Evolutionary conservation across 768 basidiomycete genomes (phyloP).

Genomic region (Hygrocybe punicea): DNA sequence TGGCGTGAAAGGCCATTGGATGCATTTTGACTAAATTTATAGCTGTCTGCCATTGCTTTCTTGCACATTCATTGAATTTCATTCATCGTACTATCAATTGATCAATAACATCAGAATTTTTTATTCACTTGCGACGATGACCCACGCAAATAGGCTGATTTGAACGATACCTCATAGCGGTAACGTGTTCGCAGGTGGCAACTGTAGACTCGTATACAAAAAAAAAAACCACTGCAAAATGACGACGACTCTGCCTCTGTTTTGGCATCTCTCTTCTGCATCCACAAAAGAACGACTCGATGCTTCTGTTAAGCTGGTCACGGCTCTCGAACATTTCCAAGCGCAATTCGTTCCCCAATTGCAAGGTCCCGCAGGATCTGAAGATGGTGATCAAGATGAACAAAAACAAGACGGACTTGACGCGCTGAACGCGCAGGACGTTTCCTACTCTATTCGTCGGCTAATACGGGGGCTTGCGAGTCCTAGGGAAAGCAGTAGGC

Average conservation of each 20-base stretch:
- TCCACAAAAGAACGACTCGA: constrained; percentile 76
- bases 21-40: constrained; percentile 52
- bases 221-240: constrained; percentile 35
- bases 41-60: too few relatives aligned
- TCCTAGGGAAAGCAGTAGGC: constrained; percentile 86
- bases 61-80: too few relatives aligned
- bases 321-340: constrained; percentile 84
- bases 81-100: too few relatives aligned
- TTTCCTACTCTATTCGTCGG: constrained; percentile 85
- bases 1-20: constrained; percentile 68
- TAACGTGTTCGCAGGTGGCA: neutral
- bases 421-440: constrained; percentile 78
- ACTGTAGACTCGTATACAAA: too few relatives aligned
- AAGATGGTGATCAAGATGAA: constrained; percentile 46
- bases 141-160: too few relatives aligned
- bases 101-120: too few relatives aligned
- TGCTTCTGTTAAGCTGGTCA: constrained; percentile 81
- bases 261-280: constrained; percentile 88
- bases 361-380: constrained; percentile 42
- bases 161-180: neutral
- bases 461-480: constrained; percentile 87
- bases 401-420: constrained; percentile 52
- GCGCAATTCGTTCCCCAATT: constrained; percentile 44
- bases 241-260: constrained; percentile 78
- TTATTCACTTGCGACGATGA: too few relatives aligned